Evolutionary conservation across 192 early-diverging fungal species (phyloP), one percentile per base, ranked within the genome.

Genomic region (Coemansia sp.): DNA sequence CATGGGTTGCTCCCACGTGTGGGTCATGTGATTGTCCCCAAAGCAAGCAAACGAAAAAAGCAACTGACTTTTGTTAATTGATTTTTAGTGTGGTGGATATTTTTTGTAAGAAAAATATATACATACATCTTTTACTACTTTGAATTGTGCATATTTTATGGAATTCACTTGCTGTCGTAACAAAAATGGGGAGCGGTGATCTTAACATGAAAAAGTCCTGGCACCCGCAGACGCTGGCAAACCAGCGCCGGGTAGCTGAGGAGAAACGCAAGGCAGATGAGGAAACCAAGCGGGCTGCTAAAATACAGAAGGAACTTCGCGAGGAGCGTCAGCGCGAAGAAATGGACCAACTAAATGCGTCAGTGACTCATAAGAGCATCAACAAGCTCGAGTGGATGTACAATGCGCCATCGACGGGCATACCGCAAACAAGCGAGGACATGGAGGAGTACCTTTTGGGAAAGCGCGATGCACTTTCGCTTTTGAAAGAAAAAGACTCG

Each of bases 351-450:
- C 83, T 96, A 13, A 88, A 94, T 58, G 93, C 91, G 61, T 84
- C 86, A 5, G 80, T 85, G 6, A 87, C 87, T 13, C 88, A 86
- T 46, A 89, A 87, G 64, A 69, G 80, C 26, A 81, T 75, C n/a
- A 91, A 95, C 43, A 85, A 90, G 34, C 69, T 99, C 3, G 95
- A 97, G 63, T 99, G 96, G 96, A 97, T 99, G 93, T 99, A 99
- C 66, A 86, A 86, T 43, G 86, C 86, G 20, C 92, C 87, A 4
- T 58, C 71, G 10, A 35, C 45, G 1, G 58, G 61, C 2, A 51
- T 62, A 21, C 63, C 72, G 13, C 91, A 92, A 3, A 84, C 77
- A 30, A 74, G 70, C 23, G 88, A 92, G 52, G 93, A 95, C 45
- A 81, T 90, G 53, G 96, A 99, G 70, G 92, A 89, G 2, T 99